Conservation (phyloP, 345 rosid genomes). For the Isatis tinctoria region DNA sequence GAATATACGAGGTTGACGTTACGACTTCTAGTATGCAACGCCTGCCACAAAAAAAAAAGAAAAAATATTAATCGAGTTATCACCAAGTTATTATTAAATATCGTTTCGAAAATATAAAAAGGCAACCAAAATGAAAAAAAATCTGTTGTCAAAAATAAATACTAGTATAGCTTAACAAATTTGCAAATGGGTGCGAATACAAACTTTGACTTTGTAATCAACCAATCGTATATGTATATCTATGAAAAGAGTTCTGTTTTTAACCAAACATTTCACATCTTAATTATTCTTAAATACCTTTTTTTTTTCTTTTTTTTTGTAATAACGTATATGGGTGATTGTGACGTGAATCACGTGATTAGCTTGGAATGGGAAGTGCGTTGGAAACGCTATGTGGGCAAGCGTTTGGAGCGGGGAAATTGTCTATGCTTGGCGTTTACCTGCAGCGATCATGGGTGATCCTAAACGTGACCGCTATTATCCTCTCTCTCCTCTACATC, state of each 20-base stretch:
- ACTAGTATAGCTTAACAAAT: neutral
- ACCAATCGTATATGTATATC: neutral
- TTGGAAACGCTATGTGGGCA: slow-evolving; percentile 94
- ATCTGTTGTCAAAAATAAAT: neutral
- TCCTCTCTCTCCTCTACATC: slow-evolving; percentile 53
- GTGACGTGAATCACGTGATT: neutral
- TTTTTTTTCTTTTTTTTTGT: neutral
- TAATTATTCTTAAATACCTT: neutral
- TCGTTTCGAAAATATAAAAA: neutral
- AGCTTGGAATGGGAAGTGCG: slow-evolving; percentile 99
- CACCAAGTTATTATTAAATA: neutral
- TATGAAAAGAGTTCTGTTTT: neutral
- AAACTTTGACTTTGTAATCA: neutral
- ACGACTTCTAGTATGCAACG: neutral
- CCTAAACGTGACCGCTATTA: slow-evolving; percentile 50
- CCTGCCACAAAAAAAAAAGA: neutral
- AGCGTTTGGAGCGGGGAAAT: slow-evolving; percentile 80
- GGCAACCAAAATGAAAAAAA: neutral
- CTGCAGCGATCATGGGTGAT: slow-evolving; percentile 94
- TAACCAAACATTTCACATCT: neutral
- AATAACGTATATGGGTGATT: neutral
- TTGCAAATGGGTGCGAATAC: neutral
- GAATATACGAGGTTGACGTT: neutral
- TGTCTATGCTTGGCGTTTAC: slow-evolving; percentile 85
- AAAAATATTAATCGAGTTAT: too few species aligned